Evolutionary conservation across 2,329 filamentous ascomycete species (phyloP).

Genomic region (Xylariaceae sp.): DNA sequence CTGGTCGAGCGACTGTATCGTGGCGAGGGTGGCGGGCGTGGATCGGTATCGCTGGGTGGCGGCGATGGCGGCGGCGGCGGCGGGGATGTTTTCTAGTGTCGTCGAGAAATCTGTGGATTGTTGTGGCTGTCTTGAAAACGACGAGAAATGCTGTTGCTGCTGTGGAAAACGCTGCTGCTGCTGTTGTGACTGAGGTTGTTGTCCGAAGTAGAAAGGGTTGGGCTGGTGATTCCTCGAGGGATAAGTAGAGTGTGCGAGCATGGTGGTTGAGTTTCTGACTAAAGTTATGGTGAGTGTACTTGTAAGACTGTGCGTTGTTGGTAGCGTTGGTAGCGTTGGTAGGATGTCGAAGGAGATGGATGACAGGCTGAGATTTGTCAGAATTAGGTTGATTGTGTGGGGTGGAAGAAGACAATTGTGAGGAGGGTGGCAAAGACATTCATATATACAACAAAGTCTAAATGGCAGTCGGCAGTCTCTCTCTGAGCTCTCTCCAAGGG

Average conservation of each 20-base stretch:
- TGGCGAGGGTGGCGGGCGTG: slow-evolving; percentile 8
- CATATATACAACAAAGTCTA: background rate
- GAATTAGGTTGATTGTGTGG: too few species aligned
- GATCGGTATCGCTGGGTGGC: slow-evolving; percentile 23
- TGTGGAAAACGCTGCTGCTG: slow-evolving; percentile 7
- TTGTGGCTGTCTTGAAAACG: slow-evolving; percentile 7
- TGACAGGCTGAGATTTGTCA: too few species aligned
- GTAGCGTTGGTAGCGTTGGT: too few species aligned
- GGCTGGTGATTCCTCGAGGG: slow-evolving; percentile 23
- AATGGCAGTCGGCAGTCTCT: too few species aligned
- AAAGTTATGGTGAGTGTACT: too few species aligned
- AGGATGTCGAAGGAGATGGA: too few species aligned
- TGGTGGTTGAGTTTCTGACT: slow-evolving; percentile 3
- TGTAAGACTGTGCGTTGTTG: too few species aligned
- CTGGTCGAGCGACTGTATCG: slow-evolving; percentile 13
- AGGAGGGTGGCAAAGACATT: too few species aligned
- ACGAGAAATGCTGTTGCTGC: slow-evolving; percentile 11
- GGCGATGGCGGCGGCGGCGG: slow-evolving; percentile 28
- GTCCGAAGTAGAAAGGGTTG: slow-evolving; percentile 27
- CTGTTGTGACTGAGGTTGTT: slow-evolving; percentile 23
- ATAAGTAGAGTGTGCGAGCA: slow-evolving; percentile 30
- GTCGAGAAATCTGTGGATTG: slow-evolving; percentile 24
- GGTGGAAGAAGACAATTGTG: too few species aligned
- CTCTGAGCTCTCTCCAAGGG: too few species aligned
- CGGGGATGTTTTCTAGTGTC: slow-evolving; percentile 33